Conservation (phyloP, 257 asterid species). For the Solanum neorickii region DNA sequence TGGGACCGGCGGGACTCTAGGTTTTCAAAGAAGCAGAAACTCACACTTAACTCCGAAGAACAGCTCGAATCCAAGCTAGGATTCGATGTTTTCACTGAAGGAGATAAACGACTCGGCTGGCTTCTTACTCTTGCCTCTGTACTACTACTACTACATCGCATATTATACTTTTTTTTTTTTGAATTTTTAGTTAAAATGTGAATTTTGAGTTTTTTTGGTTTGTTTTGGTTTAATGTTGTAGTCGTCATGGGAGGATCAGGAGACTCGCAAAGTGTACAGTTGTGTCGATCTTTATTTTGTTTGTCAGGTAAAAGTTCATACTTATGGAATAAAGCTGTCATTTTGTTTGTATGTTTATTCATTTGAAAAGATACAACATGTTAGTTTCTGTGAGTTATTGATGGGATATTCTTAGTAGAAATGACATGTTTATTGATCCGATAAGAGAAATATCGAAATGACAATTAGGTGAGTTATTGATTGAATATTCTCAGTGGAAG, state of each 20-base stretch:
- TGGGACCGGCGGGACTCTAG: constrained; percentile 60
- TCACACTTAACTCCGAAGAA: constrained; percentile 74
- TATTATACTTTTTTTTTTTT: background rate
- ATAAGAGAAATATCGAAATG: background rate
- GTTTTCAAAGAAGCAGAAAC: constrained; percentile 86
- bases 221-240: constrained; percentile 4
- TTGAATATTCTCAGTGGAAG: background rate
- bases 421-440: background rate
- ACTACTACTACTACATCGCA: background rate
- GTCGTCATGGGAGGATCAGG: constrained; percentile 97
- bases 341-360: background rate
- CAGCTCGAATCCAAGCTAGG: constrained; percentile 90
- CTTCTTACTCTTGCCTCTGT: constrained; percentile 82
- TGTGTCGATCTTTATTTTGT: constrained; percentile 91
- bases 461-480: background rate
- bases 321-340: background rate
- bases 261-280: constrained; percentile 71
- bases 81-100: constrained; percentile 67
- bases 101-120: constrained; percentile 98
- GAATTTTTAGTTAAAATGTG: background rate
- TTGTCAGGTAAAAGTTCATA: constrained; percentile 53
- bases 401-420: background rate
- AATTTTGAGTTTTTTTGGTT: background rate
- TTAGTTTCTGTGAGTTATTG: background rate
- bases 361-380: background rate